Conservation (phyloP, 164 flowering plant genomes). For the Umbilicus rupestris region DNA sequence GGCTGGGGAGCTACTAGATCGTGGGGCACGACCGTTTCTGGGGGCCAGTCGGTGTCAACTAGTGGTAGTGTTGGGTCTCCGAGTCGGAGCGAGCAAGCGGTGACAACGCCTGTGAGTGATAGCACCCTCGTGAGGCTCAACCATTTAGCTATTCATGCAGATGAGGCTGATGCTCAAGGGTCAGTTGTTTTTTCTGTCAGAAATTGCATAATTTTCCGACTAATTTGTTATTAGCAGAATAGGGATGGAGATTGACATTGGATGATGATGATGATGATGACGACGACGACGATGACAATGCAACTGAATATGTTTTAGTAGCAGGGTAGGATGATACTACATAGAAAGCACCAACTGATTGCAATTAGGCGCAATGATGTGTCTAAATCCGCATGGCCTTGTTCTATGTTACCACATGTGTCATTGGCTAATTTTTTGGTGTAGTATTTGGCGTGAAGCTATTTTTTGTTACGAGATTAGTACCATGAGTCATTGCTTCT, state of each 20-base stretch:
- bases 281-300: too few relatives aligned
- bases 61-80: constrained; percentile 94
- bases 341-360: too few relatives aligned
- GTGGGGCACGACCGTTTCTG: constrained; percentile 58
- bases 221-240: background rate
- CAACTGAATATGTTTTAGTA: too few relatives aligned
- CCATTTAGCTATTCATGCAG: constrained; percentile 65
- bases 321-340: too few relatives aligned
- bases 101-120: constrained; percentile 53
- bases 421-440: too few relatives aligned
- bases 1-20: constrained; percentile 33
- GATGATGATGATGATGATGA: too few relatives aligned
- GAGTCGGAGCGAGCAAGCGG: constrained; percentile 55
- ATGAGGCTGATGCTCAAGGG: constrained; percentile 63
- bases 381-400: too few relatives aligned
- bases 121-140: constrained; percentile 44
- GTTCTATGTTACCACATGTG: too few relatives aligned
- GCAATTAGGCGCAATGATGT: too few relatives aligned
- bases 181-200: constrained; percentile 12
- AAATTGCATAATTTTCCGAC: constrained; percentile 6
- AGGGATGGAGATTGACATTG: too few relatives aligned
- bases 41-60: constrained; percentile 82
- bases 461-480: background rate
- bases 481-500: background rate
- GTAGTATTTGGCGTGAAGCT: background rate